Base-by-base conservation (phyloP, 1,139 yeast genomes). In the Blastobotrys ciferrii region DNA sequence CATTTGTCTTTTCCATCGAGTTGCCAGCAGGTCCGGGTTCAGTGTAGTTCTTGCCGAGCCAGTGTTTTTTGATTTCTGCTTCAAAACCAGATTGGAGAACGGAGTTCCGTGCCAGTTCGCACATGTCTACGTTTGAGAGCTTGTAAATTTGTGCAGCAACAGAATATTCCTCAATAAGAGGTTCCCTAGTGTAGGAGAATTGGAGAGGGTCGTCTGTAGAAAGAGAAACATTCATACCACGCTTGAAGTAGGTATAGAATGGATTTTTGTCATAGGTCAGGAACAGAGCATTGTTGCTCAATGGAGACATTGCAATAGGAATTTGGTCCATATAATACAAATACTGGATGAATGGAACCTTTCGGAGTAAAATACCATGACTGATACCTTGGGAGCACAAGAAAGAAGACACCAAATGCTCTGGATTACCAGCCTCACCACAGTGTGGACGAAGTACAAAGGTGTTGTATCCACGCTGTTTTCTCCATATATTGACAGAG, bases 391-490 rank as follows among this genome's bases (percentile, higher is more conserved):
- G 95, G 0, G 97, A 82, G 0, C 95, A 81, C 61, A 94, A 71
- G 62, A 86, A 94, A 0, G 98, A 94, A 49, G 92, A 78, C 40
- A 91, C 88, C 64, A 94, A 76, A 70, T 94, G 98, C 61, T 91
- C 98, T 1, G 98, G 97, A 62, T 94, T 98, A 48, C 99, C 99
- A 4, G 98, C 99, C 69, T 94, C 99, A 56, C 99, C 99, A 60
- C 96, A 87, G 66, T 94, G 99, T 1, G 99, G 99, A 61, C 98
- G 80, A 59, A 94, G 73, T 15, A 88, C 95, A 68, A 94, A 84
- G 0, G 98, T 91, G 64, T 87, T 91, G 69, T 79, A 86, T 0
- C 87, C 84, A 48, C 89, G 75, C 53, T 72, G 75, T 38, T 75
- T 70, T 68, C 99, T 80, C 78, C 92, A 83, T 55, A 83, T 81